Percentiles rank a stretch among this genome's conserved stretches.
Evolutionary conservation across 176 grass and related monocot species (phyloP).

Genomic region (Triticum turgidum): DNA sequence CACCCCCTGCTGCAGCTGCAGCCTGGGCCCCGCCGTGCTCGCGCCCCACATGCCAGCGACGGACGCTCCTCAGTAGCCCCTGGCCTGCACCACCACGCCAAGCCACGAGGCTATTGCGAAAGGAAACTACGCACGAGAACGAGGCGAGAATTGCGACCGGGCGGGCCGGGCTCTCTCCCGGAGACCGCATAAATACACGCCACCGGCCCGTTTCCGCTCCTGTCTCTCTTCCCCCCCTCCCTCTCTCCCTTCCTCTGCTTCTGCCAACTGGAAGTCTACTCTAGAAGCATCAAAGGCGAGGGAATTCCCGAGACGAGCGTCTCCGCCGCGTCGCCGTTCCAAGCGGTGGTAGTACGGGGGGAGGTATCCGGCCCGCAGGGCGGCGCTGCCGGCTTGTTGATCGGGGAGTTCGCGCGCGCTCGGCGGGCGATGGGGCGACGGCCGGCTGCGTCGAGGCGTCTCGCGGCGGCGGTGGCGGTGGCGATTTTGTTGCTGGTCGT

Average conservation of each 20-base stretch:
- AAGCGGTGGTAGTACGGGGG: too few species aligned
- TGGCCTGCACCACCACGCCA: neutral
- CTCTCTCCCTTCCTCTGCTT: neutral
- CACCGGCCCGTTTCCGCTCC: neutral
- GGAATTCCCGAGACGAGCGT: neutral
- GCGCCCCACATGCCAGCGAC: neutral
- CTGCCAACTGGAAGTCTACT: constrained; percentile 1
- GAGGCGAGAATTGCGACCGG: neutral
- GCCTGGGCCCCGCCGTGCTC: rapidly evolving
- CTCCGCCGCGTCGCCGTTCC: neutral
- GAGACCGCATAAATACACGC: constrained; percentile 26
- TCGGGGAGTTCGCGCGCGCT: neutral
- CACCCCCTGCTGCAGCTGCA: neutral
- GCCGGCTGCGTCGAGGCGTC: neutral
- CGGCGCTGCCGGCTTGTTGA: neutral
- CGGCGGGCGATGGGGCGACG: constrained; percentile 26
- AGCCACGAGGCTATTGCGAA: neutral
- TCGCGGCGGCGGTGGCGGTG: neutral
- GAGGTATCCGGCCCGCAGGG: too few species aligned
- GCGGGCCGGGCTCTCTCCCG: neutral
- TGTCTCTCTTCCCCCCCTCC: too few species aligned
- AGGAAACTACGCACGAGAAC: neutral
- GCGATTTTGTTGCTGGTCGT: constrained; percentile 8
- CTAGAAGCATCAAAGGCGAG: neutral
- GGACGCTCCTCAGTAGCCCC: neutral